These are phyloP conservation scores for Rutidosis leptorrhynchoides DNA, from an alignment of 129 eudicot species.

Conservation along the genomic window DNA sequence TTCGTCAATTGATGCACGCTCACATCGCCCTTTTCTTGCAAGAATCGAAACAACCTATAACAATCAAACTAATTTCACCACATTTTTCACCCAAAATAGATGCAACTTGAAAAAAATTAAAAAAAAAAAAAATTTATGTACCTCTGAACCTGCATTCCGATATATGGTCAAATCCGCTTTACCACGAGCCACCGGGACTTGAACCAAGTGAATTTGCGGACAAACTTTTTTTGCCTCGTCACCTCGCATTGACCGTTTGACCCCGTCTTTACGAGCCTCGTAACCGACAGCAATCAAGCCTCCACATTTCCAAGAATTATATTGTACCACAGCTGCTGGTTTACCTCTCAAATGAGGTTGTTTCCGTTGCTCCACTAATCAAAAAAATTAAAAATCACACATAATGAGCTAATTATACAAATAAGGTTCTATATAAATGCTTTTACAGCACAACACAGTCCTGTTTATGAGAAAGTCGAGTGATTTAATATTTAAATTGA, in stretches of 20 bases:
- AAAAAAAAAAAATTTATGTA: conserved; percentile 22
- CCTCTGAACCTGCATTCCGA: conserved; percentile 98
- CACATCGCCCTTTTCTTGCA: conserved; percentile 83
- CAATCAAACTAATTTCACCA: conserved; percentile 1
- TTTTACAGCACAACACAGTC: background rate
- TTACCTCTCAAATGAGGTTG: conserved; percentile 71
- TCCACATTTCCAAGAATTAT: conserved; percentile 96
- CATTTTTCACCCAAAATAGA: background rate
- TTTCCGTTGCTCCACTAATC: conserved; percentile 82
- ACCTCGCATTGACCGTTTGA: conserved; percentile 98
- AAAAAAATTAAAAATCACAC: background rate
- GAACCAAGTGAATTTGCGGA: conserved; percentile 82
- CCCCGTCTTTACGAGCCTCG: conserved; percentile 86
- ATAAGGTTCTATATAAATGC: too few species aligned
- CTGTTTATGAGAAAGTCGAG: background rate
- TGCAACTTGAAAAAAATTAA: background rate
- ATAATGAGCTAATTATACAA: too few species aligned
- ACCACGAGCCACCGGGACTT: conserved; percentile 92
- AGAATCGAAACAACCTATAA: conserved; percentile 91
- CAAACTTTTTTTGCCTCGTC: conserved; percentile 86
- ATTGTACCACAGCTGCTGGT: conserved; percentile 95
- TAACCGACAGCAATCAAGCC: conserved; percentile 91
- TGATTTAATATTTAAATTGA: too few species aligned
- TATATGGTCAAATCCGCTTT: conserved; percentile 87
- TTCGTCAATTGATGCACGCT: conserved; percentile 98